Evolutionary conservation across 1,139 yeast genomes (phyloP).

Genomic region (Arxiozyma telluris): DNA sequence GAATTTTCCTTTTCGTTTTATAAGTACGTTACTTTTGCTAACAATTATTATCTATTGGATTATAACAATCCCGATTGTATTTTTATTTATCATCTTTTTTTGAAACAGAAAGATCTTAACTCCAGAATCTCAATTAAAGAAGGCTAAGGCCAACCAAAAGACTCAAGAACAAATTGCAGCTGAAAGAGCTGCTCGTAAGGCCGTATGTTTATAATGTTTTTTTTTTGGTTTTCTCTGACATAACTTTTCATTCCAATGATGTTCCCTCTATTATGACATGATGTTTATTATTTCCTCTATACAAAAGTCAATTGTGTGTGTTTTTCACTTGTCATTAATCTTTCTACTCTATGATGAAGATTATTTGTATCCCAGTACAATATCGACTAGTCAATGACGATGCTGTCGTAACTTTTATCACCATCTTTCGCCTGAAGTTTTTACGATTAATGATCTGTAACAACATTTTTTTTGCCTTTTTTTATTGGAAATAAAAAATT

Average conservation of each 20-base stretch:
- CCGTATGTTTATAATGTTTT: constrained; percentile 53
- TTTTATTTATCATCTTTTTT: constrained; percentile 4
- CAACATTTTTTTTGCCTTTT: background rate
- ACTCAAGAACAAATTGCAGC: constrained; percentile 81
- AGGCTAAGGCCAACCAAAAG: constrained; percentile 86
- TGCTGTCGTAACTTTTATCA: constrained; percentile 80
- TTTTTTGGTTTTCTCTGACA: background rate
- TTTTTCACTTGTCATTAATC: constrained; percentile 3
- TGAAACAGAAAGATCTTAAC: constrained; percentile 33
- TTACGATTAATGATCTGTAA: background rate
- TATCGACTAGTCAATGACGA: constrained; percentile 70
- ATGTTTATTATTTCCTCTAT: background rate
- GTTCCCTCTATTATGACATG: background rate
- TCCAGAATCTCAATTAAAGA: constrained; percentile 96
- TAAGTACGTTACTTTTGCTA: background rate
- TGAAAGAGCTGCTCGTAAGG: constrained; percentile 76
- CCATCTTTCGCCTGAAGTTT: constrained; percentile 97
- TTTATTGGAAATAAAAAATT: background rate
- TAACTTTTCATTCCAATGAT: background rate
- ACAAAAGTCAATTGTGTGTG: background rate
- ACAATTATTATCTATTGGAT: background rate
- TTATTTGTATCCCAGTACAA: constrained; percentile 47
- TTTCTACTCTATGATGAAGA: constrained; percentile 26
- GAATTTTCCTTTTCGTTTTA: background rate
- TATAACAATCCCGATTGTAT: background rate